These are phyloP conservation scores for Mucuna pruriens DNA, from an alignment of 306 rosid genomes.

Conservation along the genomic window DNA sequence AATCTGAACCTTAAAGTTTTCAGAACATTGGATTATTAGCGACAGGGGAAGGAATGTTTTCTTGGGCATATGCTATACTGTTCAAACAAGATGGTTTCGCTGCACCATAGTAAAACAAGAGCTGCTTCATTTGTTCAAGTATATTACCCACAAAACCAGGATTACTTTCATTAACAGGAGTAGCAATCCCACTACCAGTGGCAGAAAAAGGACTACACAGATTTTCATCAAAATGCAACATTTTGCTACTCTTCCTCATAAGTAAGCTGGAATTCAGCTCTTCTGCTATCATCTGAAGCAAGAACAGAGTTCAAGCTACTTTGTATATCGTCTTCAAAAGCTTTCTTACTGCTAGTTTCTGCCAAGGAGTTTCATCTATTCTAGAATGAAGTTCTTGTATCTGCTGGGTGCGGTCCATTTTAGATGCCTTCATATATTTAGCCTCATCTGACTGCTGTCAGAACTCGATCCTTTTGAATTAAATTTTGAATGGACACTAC, in stretches of 20 bases:
- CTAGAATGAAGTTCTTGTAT: conserved; percentile 71
- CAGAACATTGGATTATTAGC: no score
- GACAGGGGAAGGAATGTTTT: no score
- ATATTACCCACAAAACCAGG: conserved; percentile 72
- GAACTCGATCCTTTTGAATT: conserved; percentile 92
- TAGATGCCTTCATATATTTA: conserved; percentile 66
- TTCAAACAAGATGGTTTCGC: no score
- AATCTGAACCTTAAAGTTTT: no score
- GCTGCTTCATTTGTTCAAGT: conserved; percentile 94
- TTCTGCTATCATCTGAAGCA: conserved; percentile 77
- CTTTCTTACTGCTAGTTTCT: conserved; percentile 66
- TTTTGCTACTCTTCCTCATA: conserved; percentile 93
- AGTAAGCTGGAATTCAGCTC: conserved; percentile 83
- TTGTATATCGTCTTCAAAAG: conserved; percentile 82
- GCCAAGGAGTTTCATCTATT: conserved; percentile 68
- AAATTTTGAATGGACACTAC: conserved; percentile 77
- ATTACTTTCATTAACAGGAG: conserved; percentile 65
- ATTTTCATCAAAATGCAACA: conserved; percentile 89
- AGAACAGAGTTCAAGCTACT: conserved; percentile 69
- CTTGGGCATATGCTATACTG: no score
- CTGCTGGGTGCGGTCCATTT: conserved; percentile 75
- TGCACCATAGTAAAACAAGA: no score
- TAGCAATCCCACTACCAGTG: conserved; percentile 45
- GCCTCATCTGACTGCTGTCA: conserved; percentile 86
- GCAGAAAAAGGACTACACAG: conserved; percentile 73